These are phyloP conservation scores for Agapanthus africanus DNA, from an alignment of 106 monocot genomes.

Conservation along the genomic window DNA sequence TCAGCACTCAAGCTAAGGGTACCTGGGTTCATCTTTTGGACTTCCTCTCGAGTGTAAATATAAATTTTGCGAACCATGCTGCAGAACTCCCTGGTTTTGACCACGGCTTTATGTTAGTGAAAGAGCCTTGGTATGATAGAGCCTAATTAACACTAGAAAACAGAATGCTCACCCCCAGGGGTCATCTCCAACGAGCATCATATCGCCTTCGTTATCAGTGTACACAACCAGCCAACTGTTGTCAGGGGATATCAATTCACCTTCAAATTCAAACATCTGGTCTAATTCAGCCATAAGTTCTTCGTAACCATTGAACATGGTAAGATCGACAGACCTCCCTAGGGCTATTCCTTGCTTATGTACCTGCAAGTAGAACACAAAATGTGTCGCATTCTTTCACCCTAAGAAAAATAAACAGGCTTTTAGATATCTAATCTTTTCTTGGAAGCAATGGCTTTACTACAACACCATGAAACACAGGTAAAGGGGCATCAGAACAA, in stretches of 20 bases:
- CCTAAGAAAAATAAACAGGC: no score
- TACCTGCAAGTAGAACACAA: no score
- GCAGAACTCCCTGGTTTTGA: conserved; percentile 55
- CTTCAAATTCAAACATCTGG: conserved; percentile 59
- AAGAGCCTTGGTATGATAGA: background rate
- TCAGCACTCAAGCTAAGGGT: background rate
- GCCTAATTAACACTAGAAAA: no score
- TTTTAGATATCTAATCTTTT: no score
- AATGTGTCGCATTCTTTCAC: no score
- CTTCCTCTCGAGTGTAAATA: conserved; percentile 58
- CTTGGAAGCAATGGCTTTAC: no score
- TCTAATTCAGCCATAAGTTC: conserved; percentile 54
- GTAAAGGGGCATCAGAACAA: no score
- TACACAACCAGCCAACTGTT: conserved; percentile 62
- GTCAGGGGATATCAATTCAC: conserved; percentile 37
- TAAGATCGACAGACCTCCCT: conserved; percentile 72
- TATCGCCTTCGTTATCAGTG: conserved; percentile 76
- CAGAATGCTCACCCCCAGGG: conserved; percentile 76
- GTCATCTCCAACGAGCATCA: conserved; percentile 88
- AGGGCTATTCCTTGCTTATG: conserved; percentile 83
- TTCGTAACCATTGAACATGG: conserved; percentile 42
- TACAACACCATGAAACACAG: no score
- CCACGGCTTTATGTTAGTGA: no score
- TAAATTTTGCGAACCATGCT: conserved; percentile 62
- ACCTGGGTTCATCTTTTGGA: conserved; percentile 55